phyloP scores from a whole-genome alignment of 192 early-diverging fungal genomes.

The Coemansia sp. region DNA sequence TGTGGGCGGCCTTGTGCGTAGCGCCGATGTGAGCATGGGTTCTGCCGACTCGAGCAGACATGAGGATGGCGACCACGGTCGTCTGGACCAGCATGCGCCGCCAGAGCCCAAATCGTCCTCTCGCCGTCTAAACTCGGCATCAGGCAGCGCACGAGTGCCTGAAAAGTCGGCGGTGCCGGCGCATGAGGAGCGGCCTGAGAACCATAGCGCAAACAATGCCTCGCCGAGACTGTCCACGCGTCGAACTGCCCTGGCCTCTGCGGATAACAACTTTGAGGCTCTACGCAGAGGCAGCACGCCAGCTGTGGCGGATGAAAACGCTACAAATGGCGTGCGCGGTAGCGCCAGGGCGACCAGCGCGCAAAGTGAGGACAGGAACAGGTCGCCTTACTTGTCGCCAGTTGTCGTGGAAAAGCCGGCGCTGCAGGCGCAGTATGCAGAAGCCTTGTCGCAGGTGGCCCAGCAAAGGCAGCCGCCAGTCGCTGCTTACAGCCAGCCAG shows the following conservation, averaged over 20 bases:
- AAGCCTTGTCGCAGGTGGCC: conserved; percentile 6
- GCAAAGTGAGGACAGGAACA: conserved; percentile 1
- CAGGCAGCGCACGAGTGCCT: conserved; percentile 9
- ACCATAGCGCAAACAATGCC: conserved; percentile 1
- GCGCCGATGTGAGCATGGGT: conserved; percentile 3
- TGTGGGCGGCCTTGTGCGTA: neutral
- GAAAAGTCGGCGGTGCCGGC: neutral
- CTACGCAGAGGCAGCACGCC: conserved; percentile 13
- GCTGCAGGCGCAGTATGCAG: conserved; percentile 22
- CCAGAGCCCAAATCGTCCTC: conserved; percentile 9
- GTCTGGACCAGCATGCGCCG: neutral
- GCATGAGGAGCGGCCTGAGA: conserved; percentile 7
- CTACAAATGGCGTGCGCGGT: neutral
- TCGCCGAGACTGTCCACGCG: conserved; percentile 37
- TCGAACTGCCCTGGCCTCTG: neutral
- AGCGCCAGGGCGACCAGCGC: neutral
- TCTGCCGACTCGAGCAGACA: neutral
- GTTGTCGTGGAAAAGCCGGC: conserved; percentile 9
- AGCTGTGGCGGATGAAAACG: neutral
- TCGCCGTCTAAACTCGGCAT: conserved; percentile 6
- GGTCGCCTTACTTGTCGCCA: conserved; percentile 14
- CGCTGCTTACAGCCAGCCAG: neutral
- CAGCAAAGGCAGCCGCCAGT: conserved; percentile 13
- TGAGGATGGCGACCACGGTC: neutral
- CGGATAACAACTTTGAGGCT: conserved; percentile 30